Conservation (phyloP, 805 yeast genomes). For the Candida methanosorbosa region DNA sequence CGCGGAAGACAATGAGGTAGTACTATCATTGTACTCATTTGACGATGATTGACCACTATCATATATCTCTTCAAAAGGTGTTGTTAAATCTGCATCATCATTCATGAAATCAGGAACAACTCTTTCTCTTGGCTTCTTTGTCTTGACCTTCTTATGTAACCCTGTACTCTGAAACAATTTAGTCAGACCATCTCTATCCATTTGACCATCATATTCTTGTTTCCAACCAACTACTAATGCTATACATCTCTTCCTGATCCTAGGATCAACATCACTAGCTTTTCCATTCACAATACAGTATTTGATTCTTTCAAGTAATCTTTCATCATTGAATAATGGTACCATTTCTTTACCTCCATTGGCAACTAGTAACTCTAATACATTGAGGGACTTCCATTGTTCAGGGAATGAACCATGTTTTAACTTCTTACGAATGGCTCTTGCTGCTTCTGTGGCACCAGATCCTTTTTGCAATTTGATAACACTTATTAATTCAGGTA, state of each 20-base stretch:
- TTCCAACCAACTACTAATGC: constrained; percentile 62
- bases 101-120: constrained; percentile 36
- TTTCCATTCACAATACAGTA: constrained; percentile 31
- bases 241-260: constrained; percentile 39
- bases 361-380: constrained; percentile 51
- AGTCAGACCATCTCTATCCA: constrained; percentile 41
- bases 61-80: constrained; percentile 25
- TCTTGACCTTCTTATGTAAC: constrained; percentile 6
- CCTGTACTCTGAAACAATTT: constrained; percentile 38
- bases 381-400: constrained; percentile 54
- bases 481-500: constrained; percentile 52
- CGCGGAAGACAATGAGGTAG: constrained; percentile 4
- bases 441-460: constrained; percentile 71
- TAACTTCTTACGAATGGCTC: constrained; percentile 81
- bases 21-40: neutral
- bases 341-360: constrained; percentile 38
- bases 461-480: constrained; percentile 29
- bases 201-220: constrained; percentile 39
- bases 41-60: constrained; percentile 11
- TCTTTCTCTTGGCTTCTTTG: constrained; percentile 3
- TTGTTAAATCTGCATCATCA: constrained; percentile 39
- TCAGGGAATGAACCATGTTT: constrained; percentile 70
- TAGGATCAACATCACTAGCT: constrained; percentile 21
- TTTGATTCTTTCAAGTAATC: constrained; percentile 54
- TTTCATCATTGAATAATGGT: constrained; percentile 57